Evolutionary conservation across 2,329 filamentous ascomycete species (phyloP), one percentile per base, ranked within the genome.

Genomic region (Calonectria ilicicola): DNA sequence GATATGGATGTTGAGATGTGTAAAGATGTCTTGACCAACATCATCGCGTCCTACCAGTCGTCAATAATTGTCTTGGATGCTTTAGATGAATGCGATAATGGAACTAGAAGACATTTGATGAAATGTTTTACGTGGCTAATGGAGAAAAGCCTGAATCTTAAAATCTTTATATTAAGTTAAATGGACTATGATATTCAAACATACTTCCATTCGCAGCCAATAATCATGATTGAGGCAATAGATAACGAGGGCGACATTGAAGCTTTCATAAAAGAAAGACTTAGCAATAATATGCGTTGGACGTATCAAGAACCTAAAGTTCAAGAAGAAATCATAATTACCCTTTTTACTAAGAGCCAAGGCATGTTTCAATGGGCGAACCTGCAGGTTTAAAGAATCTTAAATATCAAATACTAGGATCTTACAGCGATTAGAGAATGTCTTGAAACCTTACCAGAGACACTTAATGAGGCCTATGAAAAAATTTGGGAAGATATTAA

Each of bases 351-450:
- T 17, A n/a, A 29, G 12, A 70, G 63, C 32, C n/a, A 67, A 2
- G 71, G 67, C 8, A 73, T 73, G 71, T 73, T 73, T 35, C 71
- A 70, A n/a, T 73, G 67, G 67, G 67, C 40, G 15, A 29, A 67
- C 15, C 56, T 68, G 4, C 66, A 68, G 17, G 26, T 68, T 4
- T 15, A 63, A 6, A 29, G 29, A 26, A 19, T 72, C 19, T 21
- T 46, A 35, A 7, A 19, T 12, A 2, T 67, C 4, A 53, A 40
- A 8, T 5, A 26, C 7, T 65, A 56, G 64, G 40, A 27, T 29
- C 5, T 58, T 3, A 3, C 6, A 15, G 35, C 19, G 10, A 65
- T 72, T 9, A 15, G 17, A 15, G 38, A 58, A 5, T 58, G 53
- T 8, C 58, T 72, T 5, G 23, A 23, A 3, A 12, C 32, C 7